A percentile compares a stretch with the other conserved stretches of the same genome.
Conservation (phyloP, 768 basidiomycete genomes). For the Leccinum variicolor region DNA sequence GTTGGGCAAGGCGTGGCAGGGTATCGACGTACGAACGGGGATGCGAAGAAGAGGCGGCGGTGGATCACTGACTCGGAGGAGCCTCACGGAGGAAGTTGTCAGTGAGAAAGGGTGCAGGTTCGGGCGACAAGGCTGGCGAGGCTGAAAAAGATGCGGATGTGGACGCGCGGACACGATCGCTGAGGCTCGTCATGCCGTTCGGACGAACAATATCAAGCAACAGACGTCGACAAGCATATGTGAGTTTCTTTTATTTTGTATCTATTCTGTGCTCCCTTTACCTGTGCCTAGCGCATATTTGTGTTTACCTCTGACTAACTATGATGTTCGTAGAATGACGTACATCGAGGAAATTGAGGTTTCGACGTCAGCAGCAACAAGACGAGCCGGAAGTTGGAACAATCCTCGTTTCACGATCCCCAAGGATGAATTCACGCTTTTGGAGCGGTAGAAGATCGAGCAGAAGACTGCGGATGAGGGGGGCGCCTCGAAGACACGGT, state of each 20-base stretch:
- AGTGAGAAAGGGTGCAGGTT: constrained; percentile 39
- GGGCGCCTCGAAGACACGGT: constrained; percentile 44
- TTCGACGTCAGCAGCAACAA: constrained; percentile 56
- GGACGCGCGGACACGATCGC: constrained; percentile 49
- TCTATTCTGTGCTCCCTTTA: too few species aligned
- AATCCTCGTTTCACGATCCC: constrained; percentile 41
- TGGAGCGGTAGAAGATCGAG: too few species aligned
- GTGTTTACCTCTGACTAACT: neutral
- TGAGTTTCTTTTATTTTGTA: constrained; percentile 33
- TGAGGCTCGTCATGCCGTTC: constrained; percentile 68
- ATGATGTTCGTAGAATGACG: constrained; percentile 62
- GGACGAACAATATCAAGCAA: constrained; percentile 93
- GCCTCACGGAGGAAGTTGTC: constrained; percentile 39
- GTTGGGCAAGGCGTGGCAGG: constrained; percentile 66
- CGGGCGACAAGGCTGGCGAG: constrained; percentile 1
- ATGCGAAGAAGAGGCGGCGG: constrained; percentile 69
- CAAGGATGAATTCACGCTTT: constrained; percentile 77
- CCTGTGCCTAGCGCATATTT: neutral
- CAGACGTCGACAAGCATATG: constrained; percentile 99
- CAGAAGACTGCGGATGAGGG: too few species aligned
- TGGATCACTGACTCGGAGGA: constrained; percentile 36
- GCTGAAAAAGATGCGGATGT: constrained; percentile 36
- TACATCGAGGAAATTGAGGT: constrained; percentile 93
- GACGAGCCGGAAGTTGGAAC: constrained; percentile 39
- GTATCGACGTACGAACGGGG: constrained; percentile 85